Evolutionary conservation across 331 rosid species (phyloP), one percentile per base, ranked within the genome.

Genomic region (Telfairia occidentalis): DNA sequence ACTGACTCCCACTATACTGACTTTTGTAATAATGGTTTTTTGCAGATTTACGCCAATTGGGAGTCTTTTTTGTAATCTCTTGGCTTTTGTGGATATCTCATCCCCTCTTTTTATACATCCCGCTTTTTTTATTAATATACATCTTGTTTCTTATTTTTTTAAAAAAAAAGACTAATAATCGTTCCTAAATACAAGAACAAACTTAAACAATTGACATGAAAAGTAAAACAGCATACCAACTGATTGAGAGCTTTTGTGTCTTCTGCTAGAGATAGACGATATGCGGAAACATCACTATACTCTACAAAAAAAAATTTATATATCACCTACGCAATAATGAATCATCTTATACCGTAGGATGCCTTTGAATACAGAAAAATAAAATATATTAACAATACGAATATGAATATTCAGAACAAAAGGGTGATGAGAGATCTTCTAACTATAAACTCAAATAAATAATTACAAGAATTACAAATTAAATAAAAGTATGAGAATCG

Each of bases 231-330:
- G 77, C 89, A 76, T 84, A 94, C 98, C 95, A 94, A 82, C 86
- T 88, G 97, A 85, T 89, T 94, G 73, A 94, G 92, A 76, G 98
- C 98, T 84, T 91, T 94, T 11, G 98, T 94, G 83, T 94, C 98
- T 89, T 94, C 98, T 19, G 98, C 85, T 63, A 94, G 85, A 63
- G 98, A 91, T 50, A 94, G 77, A 72, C 98, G 92, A 67, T 94
- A 94, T 7, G 98, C 98, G 32, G 96, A 81, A 77, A 94, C 96
- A 78, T 94, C 98, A 57, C 90, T 87, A 75, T 89, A 89, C 86
- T 91, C 98, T 94, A 83, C 88, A 87, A 82, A 67, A 65, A 1
- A 7, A 6, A 65, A n/a, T n/a, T 78, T 50, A 26, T n/a, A 49
- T 48, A n/a, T 57, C 43, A 75, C 26, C 5, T 29, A 0, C 11